These are phyloP conservation scores for Exophiala aquamarina DNA, from an alignment of 2,329 filamentous ascomycete genomes.

Conservation along the genomic window DNA sequence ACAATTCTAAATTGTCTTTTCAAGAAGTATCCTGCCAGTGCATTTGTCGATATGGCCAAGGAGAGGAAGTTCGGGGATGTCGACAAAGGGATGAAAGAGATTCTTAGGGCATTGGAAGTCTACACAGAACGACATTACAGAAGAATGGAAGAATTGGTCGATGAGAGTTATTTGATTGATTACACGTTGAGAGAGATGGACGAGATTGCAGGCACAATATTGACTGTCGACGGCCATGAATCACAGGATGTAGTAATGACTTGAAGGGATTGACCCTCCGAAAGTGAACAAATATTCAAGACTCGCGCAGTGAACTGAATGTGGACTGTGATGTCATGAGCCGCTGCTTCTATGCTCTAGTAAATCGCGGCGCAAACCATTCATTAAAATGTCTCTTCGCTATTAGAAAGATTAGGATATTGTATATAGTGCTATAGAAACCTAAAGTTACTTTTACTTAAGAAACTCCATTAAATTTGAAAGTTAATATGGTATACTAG, in stretches of 20 bases:
- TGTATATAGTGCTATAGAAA: too few species aligned
- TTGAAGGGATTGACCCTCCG: constrained; percentile 8
- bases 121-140: constrained; percentile 95
- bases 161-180: constrained; percentile 92
- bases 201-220: constrained; percentile 52
- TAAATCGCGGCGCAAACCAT: too few species aligned
- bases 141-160: constrained; percentile 82
- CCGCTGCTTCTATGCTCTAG: too few species aligned
- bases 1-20: constrained; percentile 78
- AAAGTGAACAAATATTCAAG: background rate
- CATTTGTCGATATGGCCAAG: constrained; percentile 68
- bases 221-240: constrained; percentile 15
- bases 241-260: background rate
- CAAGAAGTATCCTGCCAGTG: constrained; percentile 74
- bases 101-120: constrained; percentile 80
- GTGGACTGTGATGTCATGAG: too few species aligned
- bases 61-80: constrained; percentile 14
- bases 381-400: too few species aligned
- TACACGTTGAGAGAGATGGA: constrained; percentile 96
- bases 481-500: too few species aligned
- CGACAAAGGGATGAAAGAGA: constrained; percentile 63
- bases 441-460: too few species aligned
- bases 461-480: too few species aligned
- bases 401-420: too few species aligned
- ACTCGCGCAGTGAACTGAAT: too few species aligned